Evolutionary conservation across 2,329 filamentous ascomycete genomes (phyloP), one percentile per base, ranked within the genome.

Genomic region (Thyridium curvatum): DNA sequence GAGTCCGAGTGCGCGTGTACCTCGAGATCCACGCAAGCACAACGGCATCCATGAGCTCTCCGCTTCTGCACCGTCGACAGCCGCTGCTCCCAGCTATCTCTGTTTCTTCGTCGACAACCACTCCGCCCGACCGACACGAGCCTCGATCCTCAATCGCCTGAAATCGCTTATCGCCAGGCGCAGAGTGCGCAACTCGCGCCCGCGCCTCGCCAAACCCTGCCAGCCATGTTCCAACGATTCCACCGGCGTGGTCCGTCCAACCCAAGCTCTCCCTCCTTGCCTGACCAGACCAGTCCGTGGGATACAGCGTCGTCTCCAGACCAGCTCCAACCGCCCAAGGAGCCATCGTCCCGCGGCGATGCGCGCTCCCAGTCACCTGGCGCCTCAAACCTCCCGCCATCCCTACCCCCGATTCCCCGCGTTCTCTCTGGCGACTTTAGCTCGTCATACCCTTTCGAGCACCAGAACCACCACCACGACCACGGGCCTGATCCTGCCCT

Each of bases 231-330:
- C 57, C 64, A 78, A 35, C 72, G 74, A 51, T 77, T 79, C 58
- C 74, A 78, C 51, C 71, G 74, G 50, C 71, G 74, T 51, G 72
- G 65, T 35, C 66, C 68, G 48, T 77, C 74, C 40, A 74, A 69
- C 59, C 74, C 74, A 44, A 64, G 68, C 17, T 77, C 74, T 28
- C 73, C 75, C 5, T 53, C 75, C 5, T 53, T 65, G 18, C 63
- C 67, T 38, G 72, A 77, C 41, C 68, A 66, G 41, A 38, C 46
- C 35, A 53, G 52, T 32, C 53, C 63, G 30, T 69, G 66, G 56
- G 62, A 66, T 32, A 38, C 59, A 17, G 45, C 59, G 8, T 48
- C 61, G 46, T 49, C 68, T 47, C 61, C 59, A 32, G 61, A 68
- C 32, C 59, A 65, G 42, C 61, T 67, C 37, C 60, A 65, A 21